Evolutionary conservation across 371 early-diverging fungal species (phyloP), one percentile per base, ranked within the genome.

Genomic region (Rhizopus delemar): DNA sequence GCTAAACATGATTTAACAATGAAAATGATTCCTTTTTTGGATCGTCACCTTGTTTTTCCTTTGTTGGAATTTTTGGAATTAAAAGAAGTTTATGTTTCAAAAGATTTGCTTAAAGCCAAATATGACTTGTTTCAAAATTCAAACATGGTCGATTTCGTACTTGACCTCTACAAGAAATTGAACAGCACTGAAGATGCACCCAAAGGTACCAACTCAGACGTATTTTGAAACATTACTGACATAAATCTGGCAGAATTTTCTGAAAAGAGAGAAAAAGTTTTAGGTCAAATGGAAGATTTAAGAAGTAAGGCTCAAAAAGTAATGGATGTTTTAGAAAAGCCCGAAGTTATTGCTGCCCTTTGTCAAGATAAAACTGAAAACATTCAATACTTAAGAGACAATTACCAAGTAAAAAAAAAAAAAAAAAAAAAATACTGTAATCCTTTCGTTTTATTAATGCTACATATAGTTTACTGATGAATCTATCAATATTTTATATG

Each of bases 301-400:
- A 88, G 90, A 74, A 70, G 82, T 16, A 80, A 92, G 71, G 89
- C 88, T n/a, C 86, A 88, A 71, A 87, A 86, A 54, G 89, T 95
- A 51, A 86, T 94, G 83, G 85, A 89, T 46, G 88, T 93, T 29
- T 88, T 96, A 56, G 90, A 93, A 72, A 92, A 94, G 74, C 94
- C 94, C 12, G 89, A 92, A 63, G 94, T 96, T 33, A 87, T 92
- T 62, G 84, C 87, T 53, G 85, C 91, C 63, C 81, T 95, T 65
- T 91, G 93, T 63, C 93, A 93, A 77, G 96, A 95, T 74, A 94
- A 94, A 81, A 71, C 87, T 41, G 93, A 92, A 66, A 93, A 92
- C 77, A 74, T 93, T 68, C 84, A 89, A 70, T 88, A 89, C 46
- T 74, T 96, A 60, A 86, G 86, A 71, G 93, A 93, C 33, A 91